Evolutionary conservation across 2,329 filamentous ascomycete species (phyloP).

Genomic region (Talaromyces atroroseus): DNA sequence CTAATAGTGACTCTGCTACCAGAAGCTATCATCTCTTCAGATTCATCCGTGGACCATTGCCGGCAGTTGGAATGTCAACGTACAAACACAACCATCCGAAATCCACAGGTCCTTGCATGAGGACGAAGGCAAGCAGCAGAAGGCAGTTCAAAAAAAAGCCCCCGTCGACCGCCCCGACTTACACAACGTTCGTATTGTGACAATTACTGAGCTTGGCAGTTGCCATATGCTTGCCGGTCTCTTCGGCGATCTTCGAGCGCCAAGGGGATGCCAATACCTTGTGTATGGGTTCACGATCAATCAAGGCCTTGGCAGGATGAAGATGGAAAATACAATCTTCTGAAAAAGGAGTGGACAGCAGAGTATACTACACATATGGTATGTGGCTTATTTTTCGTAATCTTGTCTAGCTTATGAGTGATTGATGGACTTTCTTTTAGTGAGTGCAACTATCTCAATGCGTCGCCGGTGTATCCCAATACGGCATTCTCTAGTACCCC

Average conservation of each 20-base stretch:
- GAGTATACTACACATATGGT: background rate
- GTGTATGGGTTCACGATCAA: background rate
- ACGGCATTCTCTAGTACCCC: background rate
- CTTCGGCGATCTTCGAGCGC: constrained; percentile 7
- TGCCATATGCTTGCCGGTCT: background rate
- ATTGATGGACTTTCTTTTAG: background rate
- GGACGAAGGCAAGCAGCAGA: background rate
- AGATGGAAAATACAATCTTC: background rate
- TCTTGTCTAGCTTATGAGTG: background rate
- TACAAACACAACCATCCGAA: background rate
- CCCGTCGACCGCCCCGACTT: background rate
- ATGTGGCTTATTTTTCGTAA: too few relatives aligned
- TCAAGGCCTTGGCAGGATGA: background rate
- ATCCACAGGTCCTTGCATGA: constrained; percentile 4
- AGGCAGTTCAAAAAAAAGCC: background rate
- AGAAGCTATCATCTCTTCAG: background rate
- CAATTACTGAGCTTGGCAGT: constrained; percentile 2
- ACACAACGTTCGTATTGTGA: constrained; percentile 5
- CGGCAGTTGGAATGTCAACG: constrained; percentile 1
- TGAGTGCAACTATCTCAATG: constrained; percentile 1
- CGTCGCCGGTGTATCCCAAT: constrained; percentile 6
- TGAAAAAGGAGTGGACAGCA: background rate
- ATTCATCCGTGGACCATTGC: background rate
- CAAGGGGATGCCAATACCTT: constrained; percentile 4
- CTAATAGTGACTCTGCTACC: background rate